These are phyloP conservation scores for Pneumocystis jirovecii DNA, from an alignment of 1,139 yeast genomes.

Conservation along the genomic window DNA sequence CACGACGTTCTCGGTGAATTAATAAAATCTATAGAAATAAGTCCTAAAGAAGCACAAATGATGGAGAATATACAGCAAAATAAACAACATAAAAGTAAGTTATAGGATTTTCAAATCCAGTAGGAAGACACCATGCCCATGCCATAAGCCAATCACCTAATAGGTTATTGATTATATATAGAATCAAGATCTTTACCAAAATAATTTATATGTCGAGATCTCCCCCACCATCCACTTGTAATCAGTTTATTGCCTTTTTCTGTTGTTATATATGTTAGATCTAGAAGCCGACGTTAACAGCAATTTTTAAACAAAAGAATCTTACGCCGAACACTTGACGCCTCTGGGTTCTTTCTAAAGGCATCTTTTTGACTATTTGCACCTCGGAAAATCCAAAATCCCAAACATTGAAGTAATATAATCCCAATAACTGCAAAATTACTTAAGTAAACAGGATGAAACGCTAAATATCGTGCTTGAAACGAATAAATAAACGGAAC, in stretches of 20 bases:
- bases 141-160: slow-evolving; percentile 78
- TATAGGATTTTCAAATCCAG: slow-evolving; percentile 66
- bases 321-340: slow-evolving; percentile 35
- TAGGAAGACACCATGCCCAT: slow-evolving; percentile 82
- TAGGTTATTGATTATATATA: neutral
- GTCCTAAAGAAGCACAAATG: neutral
- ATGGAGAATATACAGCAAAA: slow-evolving; percentile 38
- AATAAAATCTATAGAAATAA: slow-evolving; percentile 29
- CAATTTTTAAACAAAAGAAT: neutral
- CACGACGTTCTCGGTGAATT: slow-evolving; percentile 78
- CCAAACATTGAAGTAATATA: slow-evolving; percentile 36
- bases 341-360: slow-evolving; percentile 51
- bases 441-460: slow-evolving; percentile 49
- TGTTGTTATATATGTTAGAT: slow-evolving; percentile 55
- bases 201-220: slow-evolving; percentile 83
- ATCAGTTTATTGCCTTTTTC: slow-evolving; percentile 54
- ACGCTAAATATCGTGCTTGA: slow-evolving; percentile 68
- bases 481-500: slow-evolving; percentile 87
- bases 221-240: slow-evolving; percentile 93
- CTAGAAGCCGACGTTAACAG: slow-evolving; percentile 2
- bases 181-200: slow-evolving; percentile 29
- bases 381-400: slow-evolving; percentile 69
- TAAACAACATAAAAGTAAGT: slow-evolving; percentile 78
- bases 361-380: slow-evolving; percentile 74
- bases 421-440: slow-evolving; percentile 25